Evolutionary conservation across 257 asterid genomes (phyloP).

Genomic region (Jasminum sambac): DNA sequence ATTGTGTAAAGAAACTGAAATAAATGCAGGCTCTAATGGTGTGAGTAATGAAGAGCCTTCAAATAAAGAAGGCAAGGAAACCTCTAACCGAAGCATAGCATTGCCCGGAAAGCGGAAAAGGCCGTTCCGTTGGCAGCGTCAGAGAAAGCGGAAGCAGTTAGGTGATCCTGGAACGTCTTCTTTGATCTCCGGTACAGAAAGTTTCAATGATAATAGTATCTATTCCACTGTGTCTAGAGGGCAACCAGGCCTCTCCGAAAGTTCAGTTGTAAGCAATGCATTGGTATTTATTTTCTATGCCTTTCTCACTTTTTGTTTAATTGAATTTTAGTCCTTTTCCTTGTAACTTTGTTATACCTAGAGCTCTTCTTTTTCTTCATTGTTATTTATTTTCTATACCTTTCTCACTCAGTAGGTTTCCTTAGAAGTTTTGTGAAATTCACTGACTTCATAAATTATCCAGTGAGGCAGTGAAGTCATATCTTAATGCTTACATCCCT

Average conservation of each 20-base stretch:
- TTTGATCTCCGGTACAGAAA: conserved; percentile 35
- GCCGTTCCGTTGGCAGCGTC: conserved; percentile 61
- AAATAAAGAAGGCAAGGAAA: conserved; percentile 25
- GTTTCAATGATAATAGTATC: conserved; percentile 20
- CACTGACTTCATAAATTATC: not conserved
- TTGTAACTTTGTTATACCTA: conserved; percentile 5
- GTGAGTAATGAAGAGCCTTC: conserved; percentile 34
- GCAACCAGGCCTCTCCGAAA: conserved; percentile 15
- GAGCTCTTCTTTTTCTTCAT: conserved; percentile 3
- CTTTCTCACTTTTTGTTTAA: conserved; percentile 4
- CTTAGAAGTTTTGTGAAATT: not conserved
- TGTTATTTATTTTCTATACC: too few species aligned
- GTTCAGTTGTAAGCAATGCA: conserved; percentile 28
- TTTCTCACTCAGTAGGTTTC: not conserved
- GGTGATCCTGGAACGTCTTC: conserved; percentile 32
- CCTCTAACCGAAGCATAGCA: conserved; percentile 31
- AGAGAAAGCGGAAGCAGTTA: conserved; percentile 49
- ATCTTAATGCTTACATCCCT: not conserved
- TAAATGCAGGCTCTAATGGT: conserved; percentile 39
- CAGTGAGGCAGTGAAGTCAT: not conserved
- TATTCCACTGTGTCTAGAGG: conserved; percentile 18
- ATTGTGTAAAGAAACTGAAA: conserved; percentile 26
- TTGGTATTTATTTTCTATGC: conserved; percentile 26
- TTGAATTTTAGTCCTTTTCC: conserved; percentile 6
- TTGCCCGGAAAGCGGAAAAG: conserved; percentile 52